Evolutionary conservation across 1,139 yeast genomes (phyloP).

Genomic region (Candida sanyaensis): DNA sequence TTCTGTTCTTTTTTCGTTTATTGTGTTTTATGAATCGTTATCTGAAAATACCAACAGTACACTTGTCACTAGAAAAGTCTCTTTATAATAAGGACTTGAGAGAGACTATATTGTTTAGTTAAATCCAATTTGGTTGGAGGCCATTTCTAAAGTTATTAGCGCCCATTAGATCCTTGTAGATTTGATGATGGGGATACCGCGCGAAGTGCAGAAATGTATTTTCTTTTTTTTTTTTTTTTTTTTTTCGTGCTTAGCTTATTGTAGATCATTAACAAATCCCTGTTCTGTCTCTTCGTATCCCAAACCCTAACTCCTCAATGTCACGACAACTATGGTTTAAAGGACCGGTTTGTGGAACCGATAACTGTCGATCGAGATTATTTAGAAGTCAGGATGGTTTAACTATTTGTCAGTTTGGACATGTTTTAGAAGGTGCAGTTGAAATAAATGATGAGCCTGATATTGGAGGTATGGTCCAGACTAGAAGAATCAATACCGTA

Average conservation of each 20-base stretch:
- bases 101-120: no score
- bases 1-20: no score
- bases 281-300: not conserved
- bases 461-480: slow-evolving; percentile 49
- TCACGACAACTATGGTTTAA: slow-evolving; percentile 48
- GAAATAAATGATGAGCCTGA: slow-evolving; percentile 83
- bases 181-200: no score
- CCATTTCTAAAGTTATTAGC: no score
- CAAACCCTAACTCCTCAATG: slow-evolving; percentile 7
- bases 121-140: no score
- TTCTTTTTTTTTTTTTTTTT: no score
- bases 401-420: slow-evolving; percentile 86
- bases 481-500: slow-evolving; percentile 53
- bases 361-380: slow-evolving; percentile 79
- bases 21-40: no score
- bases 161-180: no score
- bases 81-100: no score
- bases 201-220: no score
- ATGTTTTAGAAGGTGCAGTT: slow-evolving; percentile 77
- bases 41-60: no score
- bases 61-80: no score
- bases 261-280: not conserved
- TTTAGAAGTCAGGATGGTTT: slow-evolving; percentile 77
- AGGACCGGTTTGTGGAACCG: slow-evolving; percentile 87
- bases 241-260: not conserved